phyloP scores from a whole-genome alignment of 2,329 filamentous ascomycete genomes.

The Emericellopsis atlantica region DNA sequence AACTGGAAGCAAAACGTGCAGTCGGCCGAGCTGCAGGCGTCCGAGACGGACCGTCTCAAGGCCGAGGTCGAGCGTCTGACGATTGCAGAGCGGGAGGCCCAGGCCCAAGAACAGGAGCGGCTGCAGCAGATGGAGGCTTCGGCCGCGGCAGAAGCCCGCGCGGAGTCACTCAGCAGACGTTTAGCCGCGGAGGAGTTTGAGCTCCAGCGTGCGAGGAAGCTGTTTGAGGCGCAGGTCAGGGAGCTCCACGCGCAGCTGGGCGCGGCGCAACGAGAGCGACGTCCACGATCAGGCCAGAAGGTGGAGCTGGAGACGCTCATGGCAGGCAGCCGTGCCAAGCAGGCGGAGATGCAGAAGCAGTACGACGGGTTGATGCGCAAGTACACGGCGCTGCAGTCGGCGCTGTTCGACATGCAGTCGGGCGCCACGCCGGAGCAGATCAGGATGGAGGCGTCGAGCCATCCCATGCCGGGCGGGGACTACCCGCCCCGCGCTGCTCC shows the following conservation, averaged over 20 bases:
- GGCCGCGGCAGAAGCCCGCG: constrained; percentile 43
- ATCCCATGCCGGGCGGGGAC: constrained; percentile 16
- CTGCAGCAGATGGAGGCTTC: constrained; percentile 44
- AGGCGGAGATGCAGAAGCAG: constrained; percentile 40
- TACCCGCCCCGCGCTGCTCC: neutral
- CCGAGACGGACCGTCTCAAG: constrained; percentile 47
- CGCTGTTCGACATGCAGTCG: constrained; percentile 32
- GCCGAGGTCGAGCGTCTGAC: constrained; percentile 47
- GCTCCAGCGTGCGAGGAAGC: constrained; percentile 24
- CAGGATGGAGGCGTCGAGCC: constrained; percentile 13
- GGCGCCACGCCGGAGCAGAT: constrained; percentile 11
- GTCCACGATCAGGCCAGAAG: constrained; percentile 3
- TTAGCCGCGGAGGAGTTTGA: constrained; percentile 38
- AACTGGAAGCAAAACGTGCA: constrained; percentile 51
- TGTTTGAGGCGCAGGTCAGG: constrained; percentile 36
- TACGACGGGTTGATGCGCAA: constrained; percentile 35
- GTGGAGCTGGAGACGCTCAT: constrained; percentile 26
- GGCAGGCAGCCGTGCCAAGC: constrained; percentile 38
- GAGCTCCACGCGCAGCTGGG: constrained; percentile 31
- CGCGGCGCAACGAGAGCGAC: constrained; percentile 17
- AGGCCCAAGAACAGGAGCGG: constrained; percentile 50
- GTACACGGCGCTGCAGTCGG: constrained; percentile 37
- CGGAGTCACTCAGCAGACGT: constrained; percentile 45
- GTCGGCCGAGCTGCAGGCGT: constrained; percentile 46
- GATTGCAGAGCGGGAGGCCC: constrained; percentile 47